Evolutionary conservation across 2,329 filamentous ascomycete genomes (phyloP).

Genomic region (Ceratocystiopsis minuta): DNA sequence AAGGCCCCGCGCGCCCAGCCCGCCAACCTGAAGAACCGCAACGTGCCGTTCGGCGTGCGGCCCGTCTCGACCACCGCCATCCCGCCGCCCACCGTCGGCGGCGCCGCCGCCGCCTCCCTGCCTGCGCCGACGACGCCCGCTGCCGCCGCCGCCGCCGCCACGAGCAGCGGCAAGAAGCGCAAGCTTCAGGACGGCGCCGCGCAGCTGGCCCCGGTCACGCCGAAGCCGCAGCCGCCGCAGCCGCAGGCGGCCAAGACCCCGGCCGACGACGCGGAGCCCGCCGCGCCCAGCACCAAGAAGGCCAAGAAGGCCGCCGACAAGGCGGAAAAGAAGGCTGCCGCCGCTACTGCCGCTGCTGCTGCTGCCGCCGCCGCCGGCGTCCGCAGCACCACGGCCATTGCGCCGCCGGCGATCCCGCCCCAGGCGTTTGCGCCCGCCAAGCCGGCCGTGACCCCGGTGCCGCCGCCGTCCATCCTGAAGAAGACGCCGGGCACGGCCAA

Average conservation of each 20-base stretch:
- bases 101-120: not conserved
- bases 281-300: constrained; percentile 2
- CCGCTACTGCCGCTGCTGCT: not conserved
- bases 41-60: too few relatives aligned
- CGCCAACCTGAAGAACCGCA: constrained; percentile 28
- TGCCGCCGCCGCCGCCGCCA: too few relatives aligned
- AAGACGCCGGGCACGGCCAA: not conserved
- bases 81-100: too few relatives aligned
- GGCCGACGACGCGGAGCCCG: constrained; percentile 8
- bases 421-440: constrained; percentile 2
- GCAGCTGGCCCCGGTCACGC: not conserved
- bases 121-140: constrained; percentile 13
- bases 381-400: constrained; percentile 4
- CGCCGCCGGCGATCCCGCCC: constrained; percentile 1
- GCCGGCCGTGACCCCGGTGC: constrained; percentile 11
- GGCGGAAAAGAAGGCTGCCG: not conserved
- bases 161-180: constrained; percentile 17
- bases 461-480: constrained; percentile 2
- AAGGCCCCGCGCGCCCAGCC: constrained; percentile 45
- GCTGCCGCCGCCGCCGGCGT: too few relatives aligned
- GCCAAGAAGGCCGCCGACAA: not conserved
- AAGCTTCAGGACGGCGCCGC: constrained; percentile 14
- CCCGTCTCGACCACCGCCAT: too few relatives aligned
- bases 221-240: constrained; percentile 7
- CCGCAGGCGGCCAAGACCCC: too few relatives aligned